phyloP scores from a whole-genome alignment of 257 asterid genomes.

The Ilex aquifolium region DNA sequence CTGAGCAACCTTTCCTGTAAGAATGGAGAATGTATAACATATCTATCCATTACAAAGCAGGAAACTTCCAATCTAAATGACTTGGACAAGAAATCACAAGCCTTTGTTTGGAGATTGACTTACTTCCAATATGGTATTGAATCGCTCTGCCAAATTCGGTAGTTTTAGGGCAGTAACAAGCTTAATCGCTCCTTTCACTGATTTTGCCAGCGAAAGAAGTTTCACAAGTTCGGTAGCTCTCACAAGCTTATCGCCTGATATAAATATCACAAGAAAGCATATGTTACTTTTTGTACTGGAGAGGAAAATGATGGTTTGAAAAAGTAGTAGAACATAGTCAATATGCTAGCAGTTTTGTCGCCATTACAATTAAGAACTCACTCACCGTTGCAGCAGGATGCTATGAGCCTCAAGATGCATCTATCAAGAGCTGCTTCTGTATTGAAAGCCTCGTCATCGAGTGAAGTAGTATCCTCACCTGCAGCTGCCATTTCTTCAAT shows the following conservation, averaged over 20 bases:
- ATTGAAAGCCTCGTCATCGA: constrained; percentile 84
- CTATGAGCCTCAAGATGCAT: constrained; percentile 93
- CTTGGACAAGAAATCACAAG: background rate
- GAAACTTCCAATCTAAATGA: no score
- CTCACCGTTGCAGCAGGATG: constrained; percentile 85
- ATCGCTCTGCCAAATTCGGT: constrained; percentile 92
- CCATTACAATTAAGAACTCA: background rate
- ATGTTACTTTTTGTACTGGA: background rate
- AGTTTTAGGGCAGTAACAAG: constrained; percentile 85
- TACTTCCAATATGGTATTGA: constrained; percentile 82
- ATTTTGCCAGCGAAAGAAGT: constrained; percentile 77
- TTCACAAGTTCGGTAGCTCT: constrained; percentile 93
- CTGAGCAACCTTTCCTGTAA: constrained; percentile 62
- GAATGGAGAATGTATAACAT: constrained; percentile 2
- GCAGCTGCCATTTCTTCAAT: constrained; percentile 61
- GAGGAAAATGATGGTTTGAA: background rate
- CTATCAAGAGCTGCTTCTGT: constrained; percentile 73
- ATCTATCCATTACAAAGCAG: background rate
- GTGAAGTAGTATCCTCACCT: constrained; percentile 56
- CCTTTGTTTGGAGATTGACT: constrained; percentile 1
- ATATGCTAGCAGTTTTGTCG: background rate
- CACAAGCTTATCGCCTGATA: constrained; percentile 82
- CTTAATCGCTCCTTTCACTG: constrained; percentile 88
- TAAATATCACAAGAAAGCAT: background rate
- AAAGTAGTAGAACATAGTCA: background rate